Conservation (phyloP, 805 yeast species). For the Danielia oregonensis region DNA sequence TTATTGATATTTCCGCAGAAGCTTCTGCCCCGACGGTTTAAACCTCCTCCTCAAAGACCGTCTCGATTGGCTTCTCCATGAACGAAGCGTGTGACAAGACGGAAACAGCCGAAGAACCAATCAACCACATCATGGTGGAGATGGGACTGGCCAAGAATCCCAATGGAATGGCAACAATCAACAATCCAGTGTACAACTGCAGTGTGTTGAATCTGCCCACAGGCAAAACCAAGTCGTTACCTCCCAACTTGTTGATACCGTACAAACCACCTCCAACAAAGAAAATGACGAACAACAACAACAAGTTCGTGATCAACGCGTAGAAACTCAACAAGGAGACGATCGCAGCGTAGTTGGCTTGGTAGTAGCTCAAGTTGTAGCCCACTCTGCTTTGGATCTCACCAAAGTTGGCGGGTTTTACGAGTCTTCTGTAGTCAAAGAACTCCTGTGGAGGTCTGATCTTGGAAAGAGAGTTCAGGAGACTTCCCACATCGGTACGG, state of each 20-base stretch:
- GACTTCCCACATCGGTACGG: conserved; percentile 27
- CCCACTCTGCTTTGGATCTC: conserved; percentile 87
- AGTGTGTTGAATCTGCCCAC: conserved; percentile 68
- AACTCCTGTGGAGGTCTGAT: conserved; percentile 91
- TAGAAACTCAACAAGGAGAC: conserved; percentile 72
- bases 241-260: conserved; percentile 76
- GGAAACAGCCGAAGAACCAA: conserved; percentile 76
- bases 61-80: conserved; percentile 93
- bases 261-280: conserved; percentile 71
- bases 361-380: conserved; percentile 82
- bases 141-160: conserved; percentile 88
- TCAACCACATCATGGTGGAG: conserved; percentile 85
- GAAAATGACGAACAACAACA: conserved; percentile 75
- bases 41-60: conserved; percentile 83
- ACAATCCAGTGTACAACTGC: conserved; percentile 79
- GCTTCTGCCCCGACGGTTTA: no score
- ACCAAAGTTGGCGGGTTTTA: conserved; percentile 85
- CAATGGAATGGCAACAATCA: conserved; percentile 73
- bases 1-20: no score
- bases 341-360: conserved; percentile 78
- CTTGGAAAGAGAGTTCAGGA: conserved; percentile 65
- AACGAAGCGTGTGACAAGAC: conserved; percentile 85
- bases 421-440: conserved; percentile 82
- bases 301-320: conserved; percentile 80
- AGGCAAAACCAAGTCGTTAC: conserved; percentile 77